Base-by-base conservation (phyloP, 495 filamentous ascomycete species). In the Penicillium paradoxum region DNA sequence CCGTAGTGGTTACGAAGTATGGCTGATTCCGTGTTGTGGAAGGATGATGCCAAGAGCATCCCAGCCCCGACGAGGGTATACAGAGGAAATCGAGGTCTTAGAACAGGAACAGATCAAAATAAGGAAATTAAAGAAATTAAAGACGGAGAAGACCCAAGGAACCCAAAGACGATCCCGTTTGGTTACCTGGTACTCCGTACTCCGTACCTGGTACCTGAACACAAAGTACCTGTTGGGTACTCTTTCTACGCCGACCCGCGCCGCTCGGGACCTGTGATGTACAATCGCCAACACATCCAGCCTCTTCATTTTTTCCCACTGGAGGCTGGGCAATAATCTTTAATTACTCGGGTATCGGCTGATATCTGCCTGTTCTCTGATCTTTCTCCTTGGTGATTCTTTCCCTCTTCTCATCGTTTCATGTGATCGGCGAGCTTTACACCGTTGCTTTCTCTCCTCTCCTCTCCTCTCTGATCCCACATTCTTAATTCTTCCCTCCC, bases 401-500 rank as follows among this genome's bases (percentile, higher is more conserved):
- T 53, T 46, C 6, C 34, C 45, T 49, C 51, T 44, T 56, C 50
- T 33, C 29, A 14, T 27, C 29, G 45, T 52, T 56, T 50, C 53
- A 60, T 63, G 62, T 62, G 55, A 65, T 60, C 57, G 49, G 57
- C 65, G 41, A 45, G 11, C 27, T 45, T 29, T 21, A 54, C 55
- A 51, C 50, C 53, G 37, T 55, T 63, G 46, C 51, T 58, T 57
- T 54, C 56, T 42, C 19, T 48, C 40, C 13, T 13, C 32, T 34
- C 32, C n/a, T 52, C 41, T 39, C 51, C 17, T 39, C 34, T 36
- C 36, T 55, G 14, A 30, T 54, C 25, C 48, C 40, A 30, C 42
- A 54, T 25, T 52, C 49, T 39, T 53, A 32, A 55, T 53, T 39
- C 39, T 40, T 50, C 43, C 32, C 34, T 50, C 43, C 32, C 34